Evolutionary conservation across 352 stramenopile genomes (phyloP).

Genomic region (Globisporangium spinosum): DNA sequence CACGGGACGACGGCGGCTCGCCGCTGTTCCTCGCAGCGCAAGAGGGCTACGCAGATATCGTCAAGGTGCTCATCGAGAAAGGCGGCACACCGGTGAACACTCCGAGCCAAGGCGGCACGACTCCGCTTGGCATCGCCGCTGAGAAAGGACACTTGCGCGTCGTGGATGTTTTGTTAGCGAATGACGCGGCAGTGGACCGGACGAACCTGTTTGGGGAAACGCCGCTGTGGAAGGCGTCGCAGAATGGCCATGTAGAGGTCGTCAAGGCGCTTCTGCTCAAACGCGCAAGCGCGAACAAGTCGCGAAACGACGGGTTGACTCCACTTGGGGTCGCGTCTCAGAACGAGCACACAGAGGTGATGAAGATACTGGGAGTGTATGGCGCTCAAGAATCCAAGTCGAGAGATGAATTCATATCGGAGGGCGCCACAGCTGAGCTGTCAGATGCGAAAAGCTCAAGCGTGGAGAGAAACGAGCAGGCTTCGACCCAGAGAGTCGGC

Average conservation of each 20-base stretch:
- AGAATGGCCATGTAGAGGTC: slow-evolving; percentile 10
- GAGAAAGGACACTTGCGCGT: slow-evolving; percentile 5
- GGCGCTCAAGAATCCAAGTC: background rate
- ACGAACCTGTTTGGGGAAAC: slow-evolving; percentile 6
- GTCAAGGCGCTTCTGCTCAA: background rate
- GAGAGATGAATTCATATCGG: background rate
- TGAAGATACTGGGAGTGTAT: slow-evolving; percentile 1
- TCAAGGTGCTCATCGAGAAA: background rate
- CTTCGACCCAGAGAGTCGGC: background rate
- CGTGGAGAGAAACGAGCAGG: background rate
- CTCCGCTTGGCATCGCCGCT: slow-evolving; percentile 5
- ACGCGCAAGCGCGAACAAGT: background rate
- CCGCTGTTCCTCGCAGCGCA: slow-evolving; percentile 12
- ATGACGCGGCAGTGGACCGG: background rate
- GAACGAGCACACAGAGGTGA: background rate
- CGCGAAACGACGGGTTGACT: background rate
- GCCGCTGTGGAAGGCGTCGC: slow-evolving; percentile 15
- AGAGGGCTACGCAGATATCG: slow-evolving; percentile 4
- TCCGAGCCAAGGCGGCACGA: slow-evolving; percentile 7
- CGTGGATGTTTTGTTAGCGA: slow-evolving; percentile 9
- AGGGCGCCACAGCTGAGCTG: background rate
- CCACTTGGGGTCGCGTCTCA: background rate
- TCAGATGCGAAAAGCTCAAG: background rate
- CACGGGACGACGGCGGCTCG: background rate
- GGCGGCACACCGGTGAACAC: slow-evolving; percentile 1